phyloP scores from a whole-genome alignment of 192 early-diverging fungal genomes.

The Gigaspora rosea region DNA sequence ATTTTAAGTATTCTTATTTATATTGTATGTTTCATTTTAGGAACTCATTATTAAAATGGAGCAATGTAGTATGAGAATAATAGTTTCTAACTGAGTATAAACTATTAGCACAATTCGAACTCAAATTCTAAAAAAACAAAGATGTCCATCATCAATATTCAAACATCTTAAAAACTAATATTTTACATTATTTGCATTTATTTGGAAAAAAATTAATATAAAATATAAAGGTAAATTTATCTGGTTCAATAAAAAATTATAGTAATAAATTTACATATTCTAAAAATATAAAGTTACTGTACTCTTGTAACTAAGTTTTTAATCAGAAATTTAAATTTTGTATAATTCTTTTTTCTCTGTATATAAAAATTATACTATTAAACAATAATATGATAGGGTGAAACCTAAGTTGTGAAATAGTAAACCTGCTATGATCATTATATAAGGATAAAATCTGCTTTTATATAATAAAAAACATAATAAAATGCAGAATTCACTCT shows the following conservation, averaged over 20 bases:
- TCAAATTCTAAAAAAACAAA: slow-evolving; percentile 1
- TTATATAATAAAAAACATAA: too few relatives aligned
- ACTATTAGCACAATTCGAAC: not conserved
- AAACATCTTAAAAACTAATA: not conserved
- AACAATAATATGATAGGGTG: too few relatives aligned
- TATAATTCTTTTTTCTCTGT: not conserved
- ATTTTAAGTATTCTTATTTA: not conserved
- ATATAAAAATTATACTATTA: too few relatives aligned
- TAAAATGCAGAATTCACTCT: too few relatives aligned
- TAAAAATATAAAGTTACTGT: not conserved
- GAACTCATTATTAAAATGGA: not conserved
- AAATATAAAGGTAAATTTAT: not conserved
- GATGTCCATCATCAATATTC: not conserved
- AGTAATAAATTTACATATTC: not conserved
- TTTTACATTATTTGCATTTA: not conserved
- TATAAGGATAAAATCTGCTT: too few relatives aligned
- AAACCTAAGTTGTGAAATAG: too few relatives aligned
- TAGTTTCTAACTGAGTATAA: not conserved
- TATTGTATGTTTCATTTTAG: slow-evolving; percentile 1
- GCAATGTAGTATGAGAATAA: not conserved
- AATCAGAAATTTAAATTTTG: not conserved
- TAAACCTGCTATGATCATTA: too few relatives aligned
- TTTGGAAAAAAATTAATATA: not conserved
- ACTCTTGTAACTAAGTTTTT: not conserved
- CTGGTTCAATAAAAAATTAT: not conserved